These are phyloP conservation scores for Phytopythium mirpurense DNA, from an alignment of 352 stramenopile genomes.

Conservation along the genomic window DNA sequence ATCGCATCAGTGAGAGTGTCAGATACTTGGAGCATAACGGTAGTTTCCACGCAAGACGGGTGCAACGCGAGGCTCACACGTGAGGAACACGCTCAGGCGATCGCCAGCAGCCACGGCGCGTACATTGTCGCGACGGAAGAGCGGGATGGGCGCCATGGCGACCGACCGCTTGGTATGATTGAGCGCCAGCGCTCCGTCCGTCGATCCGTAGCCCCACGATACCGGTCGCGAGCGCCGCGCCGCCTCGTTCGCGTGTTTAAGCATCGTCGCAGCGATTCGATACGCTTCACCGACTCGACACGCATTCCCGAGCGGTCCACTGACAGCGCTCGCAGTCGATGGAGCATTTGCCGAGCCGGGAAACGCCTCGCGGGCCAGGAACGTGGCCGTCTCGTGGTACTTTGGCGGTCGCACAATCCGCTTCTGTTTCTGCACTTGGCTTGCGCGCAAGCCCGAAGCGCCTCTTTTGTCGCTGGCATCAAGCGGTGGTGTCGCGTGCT, in stretches of 20 bases:
- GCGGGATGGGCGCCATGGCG: slow-evolving; percentile 25
- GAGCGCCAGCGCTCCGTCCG: slow-evolving; percentile 40
- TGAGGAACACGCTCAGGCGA: slow-evolving; percentile 60
- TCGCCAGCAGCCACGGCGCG: slow-evolving; percentile 42
- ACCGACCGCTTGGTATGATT: slow-evolving; percentile 19
- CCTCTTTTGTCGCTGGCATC: not conserved
- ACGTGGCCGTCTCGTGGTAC: slow-evolving; percentile 39
- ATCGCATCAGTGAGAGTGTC: not conserved
- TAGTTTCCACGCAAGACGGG: no score
- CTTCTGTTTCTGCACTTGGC: slow-evolving; percentile 13
- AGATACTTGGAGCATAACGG: not conserved
- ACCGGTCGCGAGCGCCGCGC: slow-evolving; percentile 25
- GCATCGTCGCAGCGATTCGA: slow-evolving; percentile 37
- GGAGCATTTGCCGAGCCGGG: not conserved
- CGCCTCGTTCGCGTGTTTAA: slow-evolving; percentile 18
- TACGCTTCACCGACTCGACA: slow-evolving; percentile 24
- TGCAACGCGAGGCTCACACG: slow-evolving; percentile 11
- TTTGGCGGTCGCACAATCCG: slow-evolving; percentile 27
- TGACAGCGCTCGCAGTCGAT: not conserved
- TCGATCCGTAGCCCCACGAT: slow-evolving; percentile 51
- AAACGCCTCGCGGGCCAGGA: slow-evolving; percentile 33
- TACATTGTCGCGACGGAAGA: slow-evolving; percentile 33
- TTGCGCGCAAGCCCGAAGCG: not conserved
- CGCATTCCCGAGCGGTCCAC: not conserved
- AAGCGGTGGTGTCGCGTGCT: no score